Percentiles rank a stretch among this genome's conserved stretches.
Evolutionary conservation across 768 basidiomycete genomes (phyloP).

Genomic region (Tricholoma flavovirens): DNA sequence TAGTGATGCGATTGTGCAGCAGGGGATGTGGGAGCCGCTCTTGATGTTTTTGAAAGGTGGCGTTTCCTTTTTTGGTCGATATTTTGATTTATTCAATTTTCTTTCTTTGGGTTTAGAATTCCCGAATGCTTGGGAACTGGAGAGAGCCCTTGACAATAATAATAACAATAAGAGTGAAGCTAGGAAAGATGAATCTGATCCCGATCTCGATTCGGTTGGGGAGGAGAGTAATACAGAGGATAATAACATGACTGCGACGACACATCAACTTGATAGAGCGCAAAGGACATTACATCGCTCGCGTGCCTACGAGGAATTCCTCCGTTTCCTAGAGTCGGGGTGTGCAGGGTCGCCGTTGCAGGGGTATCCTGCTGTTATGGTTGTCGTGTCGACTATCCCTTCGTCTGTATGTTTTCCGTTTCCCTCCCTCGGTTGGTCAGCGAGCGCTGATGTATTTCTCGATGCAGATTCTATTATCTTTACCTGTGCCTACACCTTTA

Average conservation of each 20-base stretch:
- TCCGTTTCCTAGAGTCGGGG: slow-evolving; percentile 70
- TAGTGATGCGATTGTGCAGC: slow-evolving; percentile 61
- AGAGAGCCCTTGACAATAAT: slow-evolving; percentile 26
- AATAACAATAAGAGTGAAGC: slow-evolving; percentile 13
- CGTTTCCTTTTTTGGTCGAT: slow-evolving; percentile 1
- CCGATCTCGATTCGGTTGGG: slow-evolving; percentile 21
- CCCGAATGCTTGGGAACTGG: slow-evolving; percentile 59
- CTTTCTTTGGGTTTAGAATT: slow-evolving; percentile 49
- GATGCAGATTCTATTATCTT: slow-evolving; percentile 25
- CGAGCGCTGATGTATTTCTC: background rate
- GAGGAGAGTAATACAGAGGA: slow-evolving; percentile 29
- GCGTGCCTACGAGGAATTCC: slow-evolving; percentile 62
- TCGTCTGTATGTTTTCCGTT: slow-evolving; percentile 39
- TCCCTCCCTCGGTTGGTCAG: background rate
- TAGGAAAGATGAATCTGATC: slow-evolving; percentile 15
- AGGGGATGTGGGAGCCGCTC: slow-evolving; percentile 63
- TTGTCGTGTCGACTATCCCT: slow-evolving; percentile 80
- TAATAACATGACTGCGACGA: slow-evolving; percentile 8
- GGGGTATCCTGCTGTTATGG: slow-evolving; percentile 77
- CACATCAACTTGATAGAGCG: background rate
- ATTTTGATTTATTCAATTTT: background rate
- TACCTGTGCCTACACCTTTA: slow-evolving; percentile 9
- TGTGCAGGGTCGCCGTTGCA: slow-evolving; percentile 75
- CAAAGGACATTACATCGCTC: slow-evolving; percentile 19
- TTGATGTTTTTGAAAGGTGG: slow-evolving; percentile 70